phyloP scores from a whole-genome alignment of 2,329 filamentous ascomycete species.

The Beauveria sp. region DNA sequence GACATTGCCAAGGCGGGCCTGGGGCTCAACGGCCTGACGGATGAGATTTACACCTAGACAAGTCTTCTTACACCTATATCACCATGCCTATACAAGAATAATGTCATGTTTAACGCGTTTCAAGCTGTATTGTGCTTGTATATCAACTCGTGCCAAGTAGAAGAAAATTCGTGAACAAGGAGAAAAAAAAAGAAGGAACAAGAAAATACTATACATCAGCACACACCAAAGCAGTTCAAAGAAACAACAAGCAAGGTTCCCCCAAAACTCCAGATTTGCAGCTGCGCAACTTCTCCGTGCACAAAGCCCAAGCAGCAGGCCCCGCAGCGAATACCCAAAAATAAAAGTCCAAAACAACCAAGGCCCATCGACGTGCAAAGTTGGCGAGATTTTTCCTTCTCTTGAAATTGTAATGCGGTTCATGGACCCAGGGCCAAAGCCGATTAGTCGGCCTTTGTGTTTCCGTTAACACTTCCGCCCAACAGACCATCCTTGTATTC shows the following conservation, averaged over 20 bases:
- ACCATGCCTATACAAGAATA: background rate
- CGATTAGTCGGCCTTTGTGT: constrained; percentile 44
- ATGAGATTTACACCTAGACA: constrained; percentile 59
- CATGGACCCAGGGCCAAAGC: no score
- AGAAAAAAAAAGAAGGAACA: background rate
- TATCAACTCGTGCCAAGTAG: background rate
- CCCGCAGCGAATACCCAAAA: background rate
- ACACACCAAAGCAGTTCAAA: constrained; percentile 9
- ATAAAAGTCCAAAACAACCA: background rate
- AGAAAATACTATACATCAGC: constrained; percentile 3
- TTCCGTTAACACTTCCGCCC: constrained; percentile 38
- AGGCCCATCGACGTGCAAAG: background rate
- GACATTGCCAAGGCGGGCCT: constrained; percentile 82
- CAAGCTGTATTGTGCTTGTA: background rate
- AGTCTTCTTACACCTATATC: background rate
- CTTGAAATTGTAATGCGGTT: background rate
- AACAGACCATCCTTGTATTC: constrained; percentile 60
- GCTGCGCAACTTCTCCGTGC: background rate
- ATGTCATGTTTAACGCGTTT: background rate
- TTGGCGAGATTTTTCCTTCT: background rate
- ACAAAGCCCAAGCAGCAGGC: background rate
- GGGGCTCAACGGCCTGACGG: constrained; percentile 62
- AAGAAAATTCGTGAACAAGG: background rate
- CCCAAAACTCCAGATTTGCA: constrained; percentile 6
- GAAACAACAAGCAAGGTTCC: constrained; percentile 6